Evolutionary conservation across 306 rosid species (phyloP), one percentile per base, ranked within the genome.

Genomic region (Acmispon strigosus): DNA sequence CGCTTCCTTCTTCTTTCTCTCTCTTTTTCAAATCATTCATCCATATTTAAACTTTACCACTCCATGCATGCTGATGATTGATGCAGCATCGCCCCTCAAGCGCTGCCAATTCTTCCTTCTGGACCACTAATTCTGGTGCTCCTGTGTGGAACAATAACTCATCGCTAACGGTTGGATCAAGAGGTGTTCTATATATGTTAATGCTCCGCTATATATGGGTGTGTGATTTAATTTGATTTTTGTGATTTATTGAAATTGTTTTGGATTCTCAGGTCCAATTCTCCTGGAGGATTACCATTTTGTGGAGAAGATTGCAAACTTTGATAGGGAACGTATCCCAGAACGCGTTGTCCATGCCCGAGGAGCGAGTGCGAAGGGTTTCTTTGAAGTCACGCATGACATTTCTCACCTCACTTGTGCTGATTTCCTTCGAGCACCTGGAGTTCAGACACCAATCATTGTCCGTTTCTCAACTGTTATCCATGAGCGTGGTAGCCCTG

Each of bases 401-500:
- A 69, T 91, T 49, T 53, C 97, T 80, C 72, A 86, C 76, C 92
- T 91, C 14, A 66, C 92, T 0, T 89, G 91, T 73, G 97, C 97
- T 0, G 97, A 91, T 76, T 91, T 91, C 80, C 96, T 91, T 61
- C 86, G 93, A 14, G 92, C 93, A 32, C 96, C 96, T n/a, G 97
- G 97, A 44, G 96, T 87, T 64, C 92, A 91, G 84, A 91, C 97
- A 0, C 96, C 97, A 14, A 80, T 89, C 56, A 87, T 91, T 74
- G 89, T 87, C 22, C 96, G 96, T 57, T 91, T 91, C 82, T 91
- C 96, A 43, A 89, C 97, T n/a, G 96, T 89, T 18, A 85, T 89
- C 78, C 96, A 89, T 17, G 97, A 91, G 87, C 96, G 96, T 63
- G 97, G 91, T 65, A 89, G 97, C 86, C 97, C 97, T 55, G 96